Percentiles rank a stretch among this genome's conserved stretches.
Conservation (phyloP, 1,139 yeast genomes). For the Scheffersomyces illinoinensis region DNA sequence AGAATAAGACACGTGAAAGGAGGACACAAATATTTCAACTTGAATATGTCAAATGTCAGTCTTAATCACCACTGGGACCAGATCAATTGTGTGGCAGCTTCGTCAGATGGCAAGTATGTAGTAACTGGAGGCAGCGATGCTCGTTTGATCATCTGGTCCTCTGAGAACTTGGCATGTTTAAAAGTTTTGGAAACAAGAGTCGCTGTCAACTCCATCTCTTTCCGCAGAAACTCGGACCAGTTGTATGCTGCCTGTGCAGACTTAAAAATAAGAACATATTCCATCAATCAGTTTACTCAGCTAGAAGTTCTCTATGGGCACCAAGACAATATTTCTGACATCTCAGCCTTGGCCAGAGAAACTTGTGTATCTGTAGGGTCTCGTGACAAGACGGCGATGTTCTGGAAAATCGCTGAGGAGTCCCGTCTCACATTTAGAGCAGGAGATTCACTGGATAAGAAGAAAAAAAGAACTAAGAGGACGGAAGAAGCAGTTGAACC, state of each 20-base stretch:
- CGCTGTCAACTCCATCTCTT: constrained; percentile 68
- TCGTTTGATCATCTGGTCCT: constrained; percentile 81
- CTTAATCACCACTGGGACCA: constrained; percentile 73
- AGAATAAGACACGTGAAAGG: constrained; percentile 68
- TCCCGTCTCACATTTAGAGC: constrained; percentile 91
- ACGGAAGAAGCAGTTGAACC: constrained; percentile 5
- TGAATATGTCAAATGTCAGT: constrained; percentile 39
- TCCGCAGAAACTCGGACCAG: constrained; percentile 81
- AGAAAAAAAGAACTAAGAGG: constrained; percentile 34
- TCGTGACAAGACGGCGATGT: constrained; percentile 90
- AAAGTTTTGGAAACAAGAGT: constrained; percentile 79
- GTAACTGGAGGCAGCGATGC: constrained; percentile 91
- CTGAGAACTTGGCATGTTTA: constrained; percentile 71
- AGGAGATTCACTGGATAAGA: constrained; percentile 62
- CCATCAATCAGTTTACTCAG: constrained; percentile 83
- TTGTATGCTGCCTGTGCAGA: constrained; percentile 93
- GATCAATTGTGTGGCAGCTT: constrained; percentile 76
- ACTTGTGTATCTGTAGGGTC: constrained; percentile 95
- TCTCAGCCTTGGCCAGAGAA: constrained; percentile 78
- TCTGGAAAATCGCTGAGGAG: constrained; percentile 97
- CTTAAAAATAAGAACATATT: constrained; percentile 82
- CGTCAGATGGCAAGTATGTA: constrained; percentile 83
- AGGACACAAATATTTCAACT: constrained; percentile 44
- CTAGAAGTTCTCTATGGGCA: constrained; percentile 92
- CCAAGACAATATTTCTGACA: constrained; percentile 84